phyloP scores from a whole-genome alignment of 2,329 filamentous ascomycete species.

The Zymoseptoria brevis region DNA sequence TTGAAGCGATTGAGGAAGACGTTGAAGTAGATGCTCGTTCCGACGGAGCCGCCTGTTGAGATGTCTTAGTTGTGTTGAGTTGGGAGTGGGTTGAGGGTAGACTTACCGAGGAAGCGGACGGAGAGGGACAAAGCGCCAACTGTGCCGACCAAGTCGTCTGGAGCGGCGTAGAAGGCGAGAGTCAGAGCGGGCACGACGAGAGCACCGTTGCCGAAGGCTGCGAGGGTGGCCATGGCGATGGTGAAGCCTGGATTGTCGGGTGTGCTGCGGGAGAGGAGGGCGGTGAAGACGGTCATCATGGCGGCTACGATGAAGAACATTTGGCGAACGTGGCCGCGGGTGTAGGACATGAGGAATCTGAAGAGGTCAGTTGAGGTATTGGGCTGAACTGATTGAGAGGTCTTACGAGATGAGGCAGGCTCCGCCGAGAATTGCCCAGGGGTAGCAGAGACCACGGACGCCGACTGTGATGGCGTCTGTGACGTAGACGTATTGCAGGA shows the following conservation, averaged over 20 bases:
- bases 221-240: constrained; percentile 49
- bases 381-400: not conserved
- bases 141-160: constrained; percentile 61
- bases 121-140: constrained; percentile 59
- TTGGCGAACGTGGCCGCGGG: constrained; percentile 51
- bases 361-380: not conserved
- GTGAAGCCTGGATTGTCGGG: constrained; percentile 19
- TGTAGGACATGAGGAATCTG: constrained; percentile 45
- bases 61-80: not conserved
- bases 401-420: constrained; percentile 47
- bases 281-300: constrained; percentile 54
- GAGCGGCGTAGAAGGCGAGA: constrained; percentile 54
- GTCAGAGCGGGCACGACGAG: constrained; percentile 60
- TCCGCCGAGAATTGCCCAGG: constrained; percentile 53
- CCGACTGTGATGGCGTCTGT: constrained; percentile 56
- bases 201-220: constrained; percentile 57
- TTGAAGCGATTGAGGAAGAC: constrained; percentile 42
- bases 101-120: constrained; percentile 53
- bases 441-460: constrained; percentile 54
- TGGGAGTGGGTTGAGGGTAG: not conserved
- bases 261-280: constrained; percentile 19
- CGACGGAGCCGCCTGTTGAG: constrained; percentile 45
- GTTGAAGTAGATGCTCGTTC: constrained; percentile 40
- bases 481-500: constrained; percentile 56
- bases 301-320: constrained; percentile 52